A percentile compares a stretch with the other conserved stretches of the same genome.
Conservation (phyloP, 306 rosid genomes). For the Vicia villosa region DNA sequence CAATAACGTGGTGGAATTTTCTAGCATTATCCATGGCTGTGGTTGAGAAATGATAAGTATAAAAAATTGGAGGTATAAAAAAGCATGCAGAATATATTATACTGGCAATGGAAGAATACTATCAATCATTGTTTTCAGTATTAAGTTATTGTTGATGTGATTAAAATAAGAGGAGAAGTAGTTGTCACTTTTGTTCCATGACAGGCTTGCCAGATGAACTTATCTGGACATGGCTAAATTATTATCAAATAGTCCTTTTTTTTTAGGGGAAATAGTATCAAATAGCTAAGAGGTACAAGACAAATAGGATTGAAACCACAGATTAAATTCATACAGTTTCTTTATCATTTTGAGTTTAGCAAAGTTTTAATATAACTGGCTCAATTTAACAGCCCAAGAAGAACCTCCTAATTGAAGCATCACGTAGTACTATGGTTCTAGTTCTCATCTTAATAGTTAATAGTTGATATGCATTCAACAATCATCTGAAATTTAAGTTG, state of each 20-base stretch:
- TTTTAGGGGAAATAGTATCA: not conserved
- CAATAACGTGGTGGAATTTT: constrained; percentile 6
- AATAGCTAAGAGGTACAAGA: not conserved
- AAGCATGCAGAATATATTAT: constrained; percentile 31
- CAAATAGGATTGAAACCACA: not conserved
- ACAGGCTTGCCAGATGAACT: constrained; percentile 59
- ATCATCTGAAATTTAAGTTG: no score
- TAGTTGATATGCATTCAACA: no score
- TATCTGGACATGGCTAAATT: constrained; percentile 55
- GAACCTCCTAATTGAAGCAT: no score
- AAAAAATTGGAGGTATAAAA: not conserved
- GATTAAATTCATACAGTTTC: no score
- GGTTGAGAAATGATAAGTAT: constrained; percentile 20
- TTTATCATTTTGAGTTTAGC: no score
- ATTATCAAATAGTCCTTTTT: not conserved
- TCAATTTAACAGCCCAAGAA: no score
- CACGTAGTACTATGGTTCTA: no score
- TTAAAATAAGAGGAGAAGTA: constrained; percentile 34
- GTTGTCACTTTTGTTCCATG: constrained; percentile 53
- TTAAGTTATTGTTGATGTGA: constrained; percentile 24
- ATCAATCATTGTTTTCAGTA: not conserved
- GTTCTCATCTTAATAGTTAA: no score
- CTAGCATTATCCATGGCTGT: constrained; percentile 4
- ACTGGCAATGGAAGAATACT: not conserved
- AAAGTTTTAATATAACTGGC: no score